Percentiles rank a stretch among this genome's conserved stretches.
These are phyloP conservation scores for Ganoderma lucidum DNA, from an alignment of 1,284 basidiomycete genomes.

Conservation along the genomic window DNA sequence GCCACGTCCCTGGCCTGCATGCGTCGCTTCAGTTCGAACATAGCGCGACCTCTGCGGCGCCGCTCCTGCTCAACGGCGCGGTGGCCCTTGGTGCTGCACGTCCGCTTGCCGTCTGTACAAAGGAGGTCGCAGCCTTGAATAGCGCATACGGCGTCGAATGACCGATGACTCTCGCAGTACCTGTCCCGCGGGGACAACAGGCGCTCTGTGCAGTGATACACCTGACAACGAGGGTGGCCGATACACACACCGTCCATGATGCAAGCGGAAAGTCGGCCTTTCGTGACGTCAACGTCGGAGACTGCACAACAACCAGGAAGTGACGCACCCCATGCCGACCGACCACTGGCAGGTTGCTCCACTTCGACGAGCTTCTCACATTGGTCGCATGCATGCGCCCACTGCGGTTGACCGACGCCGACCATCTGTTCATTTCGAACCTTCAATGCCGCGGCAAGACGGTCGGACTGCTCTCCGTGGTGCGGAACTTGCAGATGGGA, in stretches of 20 bases:
- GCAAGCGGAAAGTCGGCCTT: constrained; percentile 24
- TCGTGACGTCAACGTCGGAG: background rate
- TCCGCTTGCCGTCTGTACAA: background rate
- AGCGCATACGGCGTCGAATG: background rate
- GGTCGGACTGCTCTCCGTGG: background rate
- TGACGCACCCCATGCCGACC: background rate
- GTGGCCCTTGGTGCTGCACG: background rate
- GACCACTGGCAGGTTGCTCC: background rate
- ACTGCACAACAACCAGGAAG: background rate
- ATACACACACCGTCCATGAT: constrained; percentile 44
- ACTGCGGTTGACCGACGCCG: constrained; percentile 3
- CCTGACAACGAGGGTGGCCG: constrained; percentile 43
- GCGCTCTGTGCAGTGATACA: constrained; percentile 33
- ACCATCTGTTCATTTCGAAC: background rate
- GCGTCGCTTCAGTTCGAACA: background rate
- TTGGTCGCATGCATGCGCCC: constrained; percentile 36
- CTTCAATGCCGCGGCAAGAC: background rate
- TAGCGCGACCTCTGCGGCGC: background rate
- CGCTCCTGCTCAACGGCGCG: background rate
- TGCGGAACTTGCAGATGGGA: background rate
- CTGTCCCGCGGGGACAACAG: constrained; percentile 28
- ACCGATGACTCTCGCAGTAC: constrained; percentile 15
- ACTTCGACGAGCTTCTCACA: constrained; percentile 17
- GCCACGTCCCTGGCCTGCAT: background rate
- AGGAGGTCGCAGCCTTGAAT: background rate